Evolutionary conservation across 768 basidiomycete genomes (phyloP).

Genomic region (Rickenella mellea): DNA sequence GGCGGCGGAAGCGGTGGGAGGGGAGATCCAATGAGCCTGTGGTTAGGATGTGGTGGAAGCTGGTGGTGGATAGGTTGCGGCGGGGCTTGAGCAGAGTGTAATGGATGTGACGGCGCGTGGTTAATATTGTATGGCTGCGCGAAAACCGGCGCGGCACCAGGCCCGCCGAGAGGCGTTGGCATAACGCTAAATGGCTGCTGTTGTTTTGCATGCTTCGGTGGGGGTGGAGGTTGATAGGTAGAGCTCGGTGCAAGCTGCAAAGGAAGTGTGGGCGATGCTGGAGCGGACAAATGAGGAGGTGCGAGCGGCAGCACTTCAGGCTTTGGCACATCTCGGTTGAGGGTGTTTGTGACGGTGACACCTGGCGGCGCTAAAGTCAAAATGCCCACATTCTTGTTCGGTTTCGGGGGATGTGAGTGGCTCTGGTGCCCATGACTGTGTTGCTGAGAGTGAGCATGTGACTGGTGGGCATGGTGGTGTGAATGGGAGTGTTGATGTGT

Average conservation of each 20-base stretch:
- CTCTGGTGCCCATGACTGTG: not conserved
- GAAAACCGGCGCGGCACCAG: not conserved
- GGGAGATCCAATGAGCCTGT: slow-evolving; percentile 4
- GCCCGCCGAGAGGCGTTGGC: not conserved
- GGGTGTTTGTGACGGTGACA: not conserved
- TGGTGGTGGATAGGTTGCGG: not conserved
- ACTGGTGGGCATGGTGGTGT: slow-evolving; percentile 8
- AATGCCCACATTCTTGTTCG: not conserved
- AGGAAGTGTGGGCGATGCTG: not conserved
- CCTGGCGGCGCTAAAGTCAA: not conserved
- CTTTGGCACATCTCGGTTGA: not conserved
- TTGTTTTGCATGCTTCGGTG: not conserved
- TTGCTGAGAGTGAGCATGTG: slow-evolving; percentile 1
- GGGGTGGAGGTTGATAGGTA: not conserved
- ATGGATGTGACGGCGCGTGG: not conserved
- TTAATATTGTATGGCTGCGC: not conserved
- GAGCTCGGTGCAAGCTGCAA: not conserved
- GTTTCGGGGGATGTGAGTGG: slow-evolving; percentile 1
- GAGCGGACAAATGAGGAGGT: not conserved
- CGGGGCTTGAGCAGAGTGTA: not conserved
- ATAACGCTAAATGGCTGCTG: not conserved
- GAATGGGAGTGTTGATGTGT: slow-evolving; percentile 8
- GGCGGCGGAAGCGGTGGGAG: slow-evolving; percentile 1
- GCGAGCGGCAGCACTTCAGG: not conserved
- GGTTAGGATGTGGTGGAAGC: not conserved